Conservation (phyloP, 2,329 filamentous ascomycete genomes). For the Fonsecaea erecta region DNA sequence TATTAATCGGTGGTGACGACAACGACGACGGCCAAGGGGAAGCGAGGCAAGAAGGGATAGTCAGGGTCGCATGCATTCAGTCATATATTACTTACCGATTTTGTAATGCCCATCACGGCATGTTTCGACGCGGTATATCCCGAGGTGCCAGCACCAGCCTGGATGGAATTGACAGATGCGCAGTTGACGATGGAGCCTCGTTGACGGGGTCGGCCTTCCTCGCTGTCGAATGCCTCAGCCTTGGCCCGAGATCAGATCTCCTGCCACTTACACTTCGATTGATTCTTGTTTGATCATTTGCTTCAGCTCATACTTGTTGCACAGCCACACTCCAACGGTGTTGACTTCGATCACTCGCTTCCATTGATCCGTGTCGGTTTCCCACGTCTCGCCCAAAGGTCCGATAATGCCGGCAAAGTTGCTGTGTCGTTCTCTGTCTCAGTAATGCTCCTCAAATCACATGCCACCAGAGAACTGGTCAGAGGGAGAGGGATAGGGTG, state of each 20-base stretch:
- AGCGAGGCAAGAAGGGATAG: background rate
- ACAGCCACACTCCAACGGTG: constrained; percentile 95
- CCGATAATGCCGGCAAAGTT: constrained; percentile 84
- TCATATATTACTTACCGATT: constrained; percentile 20
- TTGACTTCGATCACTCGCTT: constrained; percentile 91
- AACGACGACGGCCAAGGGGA: background rate
- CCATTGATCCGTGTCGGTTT: constrained; percentile 74
- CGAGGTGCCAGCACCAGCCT: constrained; percentile 29
- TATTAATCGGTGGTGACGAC: background rate
- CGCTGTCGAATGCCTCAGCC: constrained; percentile 11
- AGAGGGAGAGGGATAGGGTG: background rate
- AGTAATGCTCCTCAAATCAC: background rate
- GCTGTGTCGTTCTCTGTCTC: constrained; percentile 10
- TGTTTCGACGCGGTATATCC: constrained; percentile 33
- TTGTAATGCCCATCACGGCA: constrained; percentile 32
- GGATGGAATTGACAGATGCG: constrained; percentile 34
- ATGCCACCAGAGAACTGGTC: no score
- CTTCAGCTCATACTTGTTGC: constrained; percentile 81
- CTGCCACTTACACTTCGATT: constrained; percentile 24
- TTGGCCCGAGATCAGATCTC: background rate
- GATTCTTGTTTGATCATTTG: constrained; percentile 35
- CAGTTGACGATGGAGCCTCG: constrained; percentile 51
- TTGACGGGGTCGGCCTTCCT: constrained; percentile 27
- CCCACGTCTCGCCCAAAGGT: constrained; percentile 18
- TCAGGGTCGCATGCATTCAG: no score